Percentiles rank a stretch among this genome's conserved stretches.
These are phyloP conservation scores for Bertia moriformis DNA, from an alignment of 2,329 filamentous ascomycete genomes.

Conservation along the genomic window DNA sequence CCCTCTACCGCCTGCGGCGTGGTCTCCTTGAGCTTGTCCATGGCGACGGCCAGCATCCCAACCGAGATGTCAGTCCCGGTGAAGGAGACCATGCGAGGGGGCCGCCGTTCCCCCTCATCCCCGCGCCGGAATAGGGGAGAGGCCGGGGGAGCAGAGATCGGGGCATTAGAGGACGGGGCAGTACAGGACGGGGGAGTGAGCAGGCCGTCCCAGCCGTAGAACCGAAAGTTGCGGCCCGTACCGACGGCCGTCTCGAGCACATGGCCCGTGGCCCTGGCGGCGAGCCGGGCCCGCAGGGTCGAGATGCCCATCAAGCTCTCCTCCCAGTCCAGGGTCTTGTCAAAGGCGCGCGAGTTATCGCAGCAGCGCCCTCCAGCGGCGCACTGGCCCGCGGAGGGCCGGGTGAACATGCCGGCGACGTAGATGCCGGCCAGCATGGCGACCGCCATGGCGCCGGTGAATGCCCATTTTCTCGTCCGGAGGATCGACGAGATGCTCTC, in stretches of 20 bases:
- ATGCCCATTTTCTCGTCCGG: neutral
- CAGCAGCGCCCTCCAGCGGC: too few species aligned
- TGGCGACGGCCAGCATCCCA: slow-evolving; percentile 44
- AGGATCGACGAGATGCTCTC: neutral
- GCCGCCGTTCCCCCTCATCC: slow-evolving; percentile 7
- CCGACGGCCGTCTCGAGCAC: slow-evolving; percentile 50
- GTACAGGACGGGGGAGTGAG: too few species aligned
- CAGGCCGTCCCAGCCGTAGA: slow-evolving; percentile 38
- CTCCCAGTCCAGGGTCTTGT: slow-evolving; percentile 38
- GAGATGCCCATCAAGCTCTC: slow-evolving; percentile 43
- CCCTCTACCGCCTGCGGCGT: slow-evolving; percentile 20
- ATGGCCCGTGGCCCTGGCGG: slow-evolving; percentile 31
- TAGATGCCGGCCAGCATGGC: neutral
- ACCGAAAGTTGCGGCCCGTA: slow-evolving; percentile 44
- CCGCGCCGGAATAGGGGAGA: slow-evolving; percentile 3
- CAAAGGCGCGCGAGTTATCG: slow-evolving; percentile 33
- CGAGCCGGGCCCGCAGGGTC: slow-evolving; percentile 31
- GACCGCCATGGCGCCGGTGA: neutral
- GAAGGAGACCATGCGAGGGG: slow-evolving; percentile 36
- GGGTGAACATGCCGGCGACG: neutral
- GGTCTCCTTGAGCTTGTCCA: slow-evolving; percentile 29
- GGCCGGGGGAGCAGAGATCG: neutral
- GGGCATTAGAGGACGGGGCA: too few species aligned
- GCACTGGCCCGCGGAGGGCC: neutral
- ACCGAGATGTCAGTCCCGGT: slow-evolving; percentile 47